A percentile compares a stretch with the other conserved stretches of the same genome.
Conservation (phyloP, 495 filamentous ascomycete genomes). For the Xylaria scruposa region DNA sequence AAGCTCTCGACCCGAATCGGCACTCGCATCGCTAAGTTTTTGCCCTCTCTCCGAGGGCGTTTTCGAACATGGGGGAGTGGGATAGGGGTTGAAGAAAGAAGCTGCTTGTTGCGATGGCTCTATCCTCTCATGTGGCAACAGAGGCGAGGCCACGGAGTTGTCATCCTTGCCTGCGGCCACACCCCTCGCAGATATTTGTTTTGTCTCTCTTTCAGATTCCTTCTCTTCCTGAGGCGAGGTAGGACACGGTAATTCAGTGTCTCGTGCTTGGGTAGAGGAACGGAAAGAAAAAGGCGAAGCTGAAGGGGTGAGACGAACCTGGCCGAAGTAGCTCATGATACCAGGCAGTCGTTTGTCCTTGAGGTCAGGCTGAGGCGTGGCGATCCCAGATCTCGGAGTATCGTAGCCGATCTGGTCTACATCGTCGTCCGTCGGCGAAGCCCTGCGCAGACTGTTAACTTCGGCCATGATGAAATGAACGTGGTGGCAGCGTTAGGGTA, state of each 20-base stretch:
- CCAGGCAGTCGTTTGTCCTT: slow-evolving; percentile 89
- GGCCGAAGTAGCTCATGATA: slow-evolving; percentile 92
- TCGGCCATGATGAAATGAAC: slow-evolving; percentile 37
- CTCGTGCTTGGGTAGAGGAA: slow-evolving; percentile 44
- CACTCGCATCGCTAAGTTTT: slow-evolving; percentile 51
- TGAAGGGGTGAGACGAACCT: slow-evolving; percentile 82
- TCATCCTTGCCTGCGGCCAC: slow-evolving; percentile 38
- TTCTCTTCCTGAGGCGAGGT: slow-evolving; percentile 44
- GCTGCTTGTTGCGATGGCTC: slow-evolving; percentile 45
- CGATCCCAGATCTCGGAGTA: slow-evolving; percentile 82
- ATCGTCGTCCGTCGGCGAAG: slow-evolving; percentile 64
- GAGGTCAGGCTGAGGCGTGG: slow-evolving; percentile 87
- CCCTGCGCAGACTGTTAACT: slow-evolving; percentile 56
- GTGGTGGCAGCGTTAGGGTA: slow-evolving; percentile 3
- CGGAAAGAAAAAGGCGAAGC: slow-evolving; percentile 44
- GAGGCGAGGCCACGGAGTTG: slow-evolving; percentile 55
- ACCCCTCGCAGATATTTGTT: slow-evolving; percentile 32
- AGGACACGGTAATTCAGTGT: slow-evolving; percentile 45
- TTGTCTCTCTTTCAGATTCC: slow-evolving; percentile 38
- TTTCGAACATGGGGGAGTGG: slow-evolving; percentile 64
- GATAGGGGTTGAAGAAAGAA: slow-evolving; percentile 54
- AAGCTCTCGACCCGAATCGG: slow-evolving; percentile 46
- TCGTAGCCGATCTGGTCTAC: slow-evolving; percentile 81
- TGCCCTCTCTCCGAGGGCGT: slow-evolving; percentile 60
- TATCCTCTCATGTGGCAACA: slow-evolving; percentile 57